These are phyloP conservation scores for Smithsoniella earleae DNA, from an alignment of 163 green algal species.

Conservation along the genomic window DNA sequence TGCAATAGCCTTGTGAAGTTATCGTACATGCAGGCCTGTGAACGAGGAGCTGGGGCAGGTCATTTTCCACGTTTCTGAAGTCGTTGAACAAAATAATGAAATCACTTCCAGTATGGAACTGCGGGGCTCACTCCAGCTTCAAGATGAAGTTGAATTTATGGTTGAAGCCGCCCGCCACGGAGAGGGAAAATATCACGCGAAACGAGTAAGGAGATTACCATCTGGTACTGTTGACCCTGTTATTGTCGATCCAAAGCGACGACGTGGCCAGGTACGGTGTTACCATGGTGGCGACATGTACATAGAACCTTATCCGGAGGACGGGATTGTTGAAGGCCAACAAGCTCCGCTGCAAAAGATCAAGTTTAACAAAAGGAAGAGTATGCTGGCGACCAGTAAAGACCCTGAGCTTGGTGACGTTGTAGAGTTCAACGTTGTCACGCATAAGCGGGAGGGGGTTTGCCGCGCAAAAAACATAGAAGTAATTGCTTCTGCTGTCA, in stretches of 20 bases:
- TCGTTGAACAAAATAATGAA: neutral
- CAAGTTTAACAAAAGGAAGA: conserved; percentile 29
- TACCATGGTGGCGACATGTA: conserved; percentile 29
- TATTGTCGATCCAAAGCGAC: conserved; percentile 13
- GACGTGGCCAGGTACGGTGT: conserved; percentile 17
- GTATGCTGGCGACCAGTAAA: conserved; percentile 7
- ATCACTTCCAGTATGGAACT: neutral
- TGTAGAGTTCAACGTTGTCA: conserved; percentile 28
- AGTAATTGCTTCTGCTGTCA: conserved; percentile 28
- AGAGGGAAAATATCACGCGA: conserved; percentile 23
- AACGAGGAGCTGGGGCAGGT: conserved; percentile 23
- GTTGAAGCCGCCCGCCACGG: conserved; percentile 24
- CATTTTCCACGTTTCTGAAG: conserved; percentile 14
- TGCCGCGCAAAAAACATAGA: conserved; percentile 27
- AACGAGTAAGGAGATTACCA: neutral
- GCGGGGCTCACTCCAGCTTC: neutral
- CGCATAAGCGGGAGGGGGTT: conserved; percentile 24
- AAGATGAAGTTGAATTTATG: conserved; percentile 27
- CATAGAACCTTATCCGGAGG: conserved; percentile 17
- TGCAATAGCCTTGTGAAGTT: neutral
- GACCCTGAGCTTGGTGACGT: conserved; percentile 18
- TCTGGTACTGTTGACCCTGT: conserved; percentile 28
- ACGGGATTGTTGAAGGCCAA: conserved; percentile 21
- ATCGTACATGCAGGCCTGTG: neutral
- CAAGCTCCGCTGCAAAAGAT: conserved; percentile 29